These are phyloP conservation scores for Pseudodiploospora longispora DNA, from an alignment of 2,329 filamentous ascomycete species.

Conservation along the genomic window DNA sequence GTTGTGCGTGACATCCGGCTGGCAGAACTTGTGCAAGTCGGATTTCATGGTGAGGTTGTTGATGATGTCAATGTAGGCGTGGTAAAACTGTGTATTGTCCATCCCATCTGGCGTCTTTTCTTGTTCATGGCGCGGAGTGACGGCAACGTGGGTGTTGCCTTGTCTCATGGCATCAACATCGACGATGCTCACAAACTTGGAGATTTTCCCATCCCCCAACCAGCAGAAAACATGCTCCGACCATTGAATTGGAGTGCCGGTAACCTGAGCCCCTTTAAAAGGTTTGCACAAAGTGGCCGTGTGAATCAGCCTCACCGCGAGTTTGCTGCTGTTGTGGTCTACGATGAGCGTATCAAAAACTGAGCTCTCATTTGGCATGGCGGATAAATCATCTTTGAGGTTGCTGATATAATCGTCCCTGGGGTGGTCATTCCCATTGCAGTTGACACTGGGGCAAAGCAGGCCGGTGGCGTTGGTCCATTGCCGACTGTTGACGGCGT, in stretches of 20 bases:
- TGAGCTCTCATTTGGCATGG: background rate
- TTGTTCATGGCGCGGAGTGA: background rate
- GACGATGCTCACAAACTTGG: background rate
- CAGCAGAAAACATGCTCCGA: background rate
- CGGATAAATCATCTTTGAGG: background rate
- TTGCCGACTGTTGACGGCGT: background rate
- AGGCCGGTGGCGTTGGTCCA: background rate
- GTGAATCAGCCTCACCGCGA: background rate
- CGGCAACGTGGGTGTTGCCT: background rate
- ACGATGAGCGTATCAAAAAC: background rate
- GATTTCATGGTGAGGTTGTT: constrained; percentile 19
- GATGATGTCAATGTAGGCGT: constrained; percentile 23
- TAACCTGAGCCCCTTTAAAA: background rate
- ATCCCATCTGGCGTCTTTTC: background rate
- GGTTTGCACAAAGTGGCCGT: background rate
- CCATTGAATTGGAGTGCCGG: background rate
- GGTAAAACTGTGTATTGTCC: constrained; percentile 13
- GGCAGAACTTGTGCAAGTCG: constrained; percentile 19
- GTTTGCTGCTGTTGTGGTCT: background rate
- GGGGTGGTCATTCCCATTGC: background rate
- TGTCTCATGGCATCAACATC: background rate
- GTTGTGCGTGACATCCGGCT: constrained; percentile 22
- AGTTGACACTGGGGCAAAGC: background rate
- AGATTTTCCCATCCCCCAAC: background rate
- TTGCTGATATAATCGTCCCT: background rate